Conservation (phyloP, 208 protist species). For the Trypanosoma cruzi region DNA sequence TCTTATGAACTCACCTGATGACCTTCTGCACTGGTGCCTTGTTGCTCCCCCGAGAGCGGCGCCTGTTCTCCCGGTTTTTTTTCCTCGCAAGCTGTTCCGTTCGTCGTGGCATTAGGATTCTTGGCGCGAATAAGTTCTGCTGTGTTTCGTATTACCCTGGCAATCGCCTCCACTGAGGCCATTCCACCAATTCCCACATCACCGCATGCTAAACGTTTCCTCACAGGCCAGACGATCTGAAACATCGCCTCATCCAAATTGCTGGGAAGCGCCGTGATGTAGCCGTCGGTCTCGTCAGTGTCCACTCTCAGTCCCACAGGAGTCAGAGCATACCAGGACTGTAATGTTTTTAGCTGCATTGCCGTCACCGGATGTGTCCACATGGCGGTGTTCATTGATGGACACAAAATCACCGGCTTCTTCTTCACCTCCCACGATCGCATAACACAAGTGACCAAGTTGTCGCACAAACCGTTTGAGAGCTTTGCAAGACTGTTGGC, state of each 20-base stretch:
- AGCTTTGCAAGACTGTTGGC: slow-evolving; percentile 98
- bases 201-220: slow-evolving; percentile 94
- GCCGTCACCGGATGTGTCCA: slow-evolving; percentile 95
- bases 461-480: slow-evolving; percentile 94
- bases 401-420: slow-evolving; percentile 95
- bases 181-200: slow-evolving; percentile 95
- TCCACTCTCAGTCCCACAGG: background rate
- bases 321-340: slow-evolving; percentile 45
- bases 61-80: background rate
- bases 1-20: background rate
- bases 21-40: no score
- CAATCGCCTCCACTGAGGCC: slow-evolving; percentile 86
- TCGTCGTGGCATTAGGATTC: background rate
- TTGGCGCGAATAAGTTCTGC: slow-evolving; percentile 64
- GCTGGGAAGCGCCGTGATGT: slow-evolving; percentile 20
- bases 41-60: background rate
- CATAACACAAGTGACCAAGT: slow-evolving; percentile 95
- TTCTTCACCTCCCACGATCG: slow-evolving; percentile 94
- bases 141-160: slow-evolving; percentile 52
- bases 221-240: slow-evolving; percentile 90
- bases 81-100: slow-evolving; percentile 12
- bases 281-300: background rate
- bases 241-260: slow-evolving; percentile 61
- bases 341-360: slow-evolving; percentile 69
- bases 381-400: slow-evolving; percentile 99